Evolutionary conservation across 23 red algal species (phyloP).

Genomic region (Gracilaria caudata): DNA sequence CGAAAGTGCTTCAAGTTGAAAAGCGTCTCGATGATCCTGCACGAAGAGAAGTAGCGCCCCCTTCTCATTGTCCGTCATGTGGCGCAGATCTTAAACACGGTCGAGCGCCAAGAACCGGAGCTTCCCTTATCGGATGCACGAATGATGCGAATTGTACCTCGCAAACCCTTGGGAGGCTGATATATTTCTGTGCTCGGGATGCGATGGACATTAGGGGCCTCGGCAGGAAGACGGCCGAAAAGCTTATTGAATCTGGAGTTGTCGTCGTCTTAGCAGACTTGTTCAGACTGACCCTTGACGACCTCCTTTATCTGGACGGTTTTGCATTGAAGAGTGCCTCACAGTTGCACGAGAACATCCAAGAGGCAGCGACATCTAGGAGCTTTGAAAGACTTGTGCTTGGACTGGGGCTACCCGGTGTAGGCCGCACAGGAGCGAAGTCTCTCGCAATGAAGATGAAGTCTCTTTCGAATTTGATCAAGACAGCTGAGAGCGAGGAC

Average conservation of each 20-base stretch:
- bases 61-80: constrained; percentile 57
- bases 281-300: constrained; percentile 55
- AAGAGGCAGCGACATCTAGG: constrained; percentile 24
- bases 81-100: constrained; percentile 8
- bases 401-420: constrained; percentile 58
- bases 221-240: constrained; percentile 56
- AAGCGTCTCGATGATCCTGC: background rate
- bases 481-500: constrained; percentile 5
- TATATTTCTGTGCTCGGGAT: constrained; percentile 47
- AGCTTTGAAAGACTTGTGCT: constrained; percentile 59
- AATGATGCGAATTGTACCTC: constrained; percentile 50
- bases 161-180: constrained; percentile 54
- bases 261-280: constrained; percentile 54
- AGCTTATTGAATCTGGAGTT: constrained; percentile 61
- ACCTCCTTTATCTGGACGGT: constrained; percentile 53
- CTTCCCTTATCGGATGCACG: constrained; percentile 50
- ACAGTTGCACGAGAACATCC: constrained; percentile 41
- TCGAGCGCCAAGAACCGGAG: constrained; percentile 26
- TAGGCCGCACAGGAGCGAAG: constrained; percentile 47
- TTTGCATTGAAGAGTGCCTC: constrained; percentile 54
- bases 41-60: constrained; percentile 13
- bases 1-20: constrained; percentile 66
- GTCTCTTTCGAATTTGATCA: constrained; percentile 27
- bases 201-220: constrained; percentile 80
- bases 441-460: constrained; percentile 41